Evolutionary conservation across 495 filamentous ascomycete species (phyloP), one percentile per base, ranked within the genome.

Genomic region (Annulohypoxylon nitens): DNA sequence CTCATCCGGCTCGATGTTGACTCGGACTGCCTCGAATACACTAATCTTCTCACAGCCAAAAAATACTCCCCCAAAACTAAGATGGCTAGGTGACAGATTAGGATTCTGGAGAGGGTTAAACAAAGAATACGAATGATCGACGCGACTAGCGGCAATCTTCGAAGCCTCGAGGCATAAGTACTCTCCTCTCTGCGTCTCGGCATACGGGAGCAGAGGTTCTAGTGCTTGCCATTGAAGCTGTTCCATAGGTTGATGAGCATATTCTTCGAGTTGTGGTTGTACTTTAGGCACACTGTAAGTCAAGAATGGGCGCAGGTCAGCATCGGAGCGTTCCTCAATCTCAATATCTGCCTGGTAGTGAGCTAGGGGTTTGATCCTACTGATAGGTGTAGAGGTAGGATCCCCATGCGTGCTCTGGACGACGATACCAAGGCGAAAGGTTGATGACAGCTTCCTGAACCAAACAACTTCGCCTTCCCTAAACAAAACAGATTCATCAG

Each of bases 251-350:
- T 77, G 75, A 48, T 77, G 57, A 41, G 61, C 47, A 9, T 80
- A 48, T 25, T 74, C 69, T 1, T 67, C 53, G 10, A 80, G 36
- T 4, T n/a, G 26, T 14, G 33, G 54, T 37, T 58, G 50, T 0
- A 79, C 55, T 14, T 71, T 59, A 0, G 83, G 83, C 0, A 85
- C 80, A 57, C 81, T 84, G 34, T 83, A 85, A 3, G 83, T 83
- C 7, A 84, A 75, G 67, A 85, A 85, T 0, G 83, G 83, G 2
- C 83, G 80, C 78, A 84, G 81, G n/a, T 81, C 79, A 0, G 47
- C 55, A 64, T 78, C 79, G 1, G 73, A 72, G 25, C 79, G 81
- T 23, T 68, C 39, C 4, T 82, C 48, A 16, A 59, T 65, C 8
- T 65, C 57, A 34, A 81, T 50, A 16, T 25, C 33, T 34, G 55